A percentile compares a stretch with the other conserved stretches of the same genome.
These are phyloP conservation scores for Hydnomerulius pinastri DNA, from an alignment of 768 basidiomycete species.

Conservation along the genomic window DNA sequence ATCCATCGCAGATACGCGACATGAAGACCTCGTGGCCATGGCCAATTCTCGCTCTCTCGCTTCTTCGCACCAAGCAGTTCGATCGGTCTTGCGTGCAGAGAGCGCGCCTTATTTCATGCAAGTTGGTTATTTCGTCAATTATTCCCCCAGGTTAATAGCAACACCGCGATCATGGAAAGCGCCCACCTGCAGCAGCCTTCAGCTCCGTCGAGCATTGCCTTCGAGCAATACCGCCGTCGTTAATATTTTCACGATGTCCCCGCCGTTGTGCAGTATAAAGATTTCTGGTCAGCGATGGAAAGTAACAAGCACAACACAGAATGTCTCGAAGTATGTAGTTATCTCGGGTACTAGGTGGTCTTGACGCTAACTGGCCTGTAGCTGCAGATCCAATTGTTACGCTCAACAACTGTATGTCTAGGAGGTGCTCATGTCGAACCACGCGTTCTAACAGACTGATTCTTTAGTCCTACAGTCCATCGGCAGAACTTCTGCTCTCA, in stretches of 20 bases:
- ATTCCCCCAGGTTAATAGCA: constrained; percentile 25
- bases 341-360: not conserved
- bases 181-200: constrained; percentile 20
- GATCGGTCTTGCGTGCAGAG: constrained; percentile 37
- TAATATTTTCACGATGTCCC: constrained; percentile 20
- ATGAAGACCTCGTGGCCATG: constrained; percentile 37
- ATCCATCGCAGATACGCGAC: constrained; percentile 39
- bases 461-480: constrained; percentile 55
- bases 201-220: constrained; percentile 33
- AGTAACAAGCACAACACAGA: constrained; percentile 11
- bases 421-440: not conserved
- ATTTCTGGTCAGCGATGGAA: constrained; percentile 17
- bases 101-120: constrained; percentile 33
- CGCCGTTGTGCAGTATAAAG: constrained; percentile 29
- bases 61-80: constrained; percentile 33
- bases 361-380: constrained; percentile 16
- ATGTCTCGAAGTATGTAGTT: constrained; percentile 24
- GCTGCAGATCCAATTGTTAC: constrained; percentile 31
- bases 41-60: constrained; percentile 30
- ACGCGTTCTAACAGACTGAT: not conserved
- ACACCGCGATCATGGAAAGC: constrained; percentile 32
- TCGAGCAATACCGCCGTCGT: constrained; percentile 24
- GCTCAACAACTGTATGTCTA: constrained; percentile 44
- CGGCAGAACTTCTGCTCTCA: constrained; percentile 44
- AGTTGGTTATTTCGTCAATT: constrained; percentile 29